Evolutionary conservation across 2,329 filamentous ascomycete genomes (phyloP).

Genomic region (Neofusicoccum laricinum): DNA sequence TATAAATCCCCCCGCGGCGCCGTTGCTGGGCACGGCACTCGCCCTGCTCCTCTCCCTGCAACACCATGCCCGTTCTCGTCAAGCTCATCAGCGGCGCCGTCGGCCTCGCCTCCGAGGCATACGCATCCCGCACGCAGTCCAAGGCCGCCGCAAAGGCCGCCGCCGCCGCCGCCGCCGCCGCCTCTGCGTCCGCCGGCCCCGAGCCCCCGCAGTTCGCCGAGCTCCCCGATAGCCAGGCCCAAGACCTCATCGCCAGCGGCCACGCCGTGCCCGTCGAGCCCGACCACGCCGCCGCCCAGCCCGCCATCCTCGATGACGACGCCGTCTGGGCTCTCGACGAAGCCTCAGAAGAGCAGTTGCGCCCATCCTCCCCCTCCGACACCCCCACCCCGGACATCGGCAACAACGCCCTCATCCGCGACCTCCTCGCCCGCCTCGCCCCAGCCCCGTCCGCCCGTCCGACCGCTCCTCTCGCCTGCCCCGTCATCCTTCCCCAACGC

Average conservation of each 20-base stretch:
- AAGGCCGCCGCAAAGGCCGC: background rate
- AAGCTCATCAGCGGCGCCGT: conserved; percentile 4
- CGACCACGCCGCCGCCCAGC: background rate
- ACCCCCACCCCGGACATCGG: background rate
- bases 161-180: background rate
- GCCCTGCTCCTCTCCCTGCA: background rate
- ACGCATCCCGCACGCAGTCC: background rate
- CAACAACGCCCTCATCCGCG: background rate
- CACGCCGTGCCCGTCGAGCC: background rate
- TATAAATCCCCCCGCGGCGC: no score
- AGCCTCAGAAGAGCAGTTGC: background rate
- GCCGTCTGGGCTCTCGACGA: conserved; percentile 12
- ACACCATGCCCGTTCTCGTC: background rate
- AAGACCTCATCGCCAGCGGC: background rate
- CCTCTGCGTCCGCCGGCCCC: background rate
- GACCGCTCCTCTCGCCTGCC: conserved; percentile 22
- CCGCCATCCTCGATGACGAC: background rate
- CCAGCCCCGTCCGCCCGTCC: background rate
- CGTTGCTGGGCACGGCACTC: no score
- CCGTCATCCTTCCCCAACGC: conserved; percentile 53
- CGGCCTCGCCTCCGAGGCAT: conserved; percentile 4
- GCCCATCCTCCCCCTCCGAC: background rate
- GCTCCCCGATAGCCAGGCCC: background rate
- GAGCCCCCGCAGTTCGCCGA: background rate
- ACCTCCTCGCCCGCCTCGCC: background rate